Conservation (phyloP, 768 basidiomycete species). For the Boletus speciosus region DNA sequence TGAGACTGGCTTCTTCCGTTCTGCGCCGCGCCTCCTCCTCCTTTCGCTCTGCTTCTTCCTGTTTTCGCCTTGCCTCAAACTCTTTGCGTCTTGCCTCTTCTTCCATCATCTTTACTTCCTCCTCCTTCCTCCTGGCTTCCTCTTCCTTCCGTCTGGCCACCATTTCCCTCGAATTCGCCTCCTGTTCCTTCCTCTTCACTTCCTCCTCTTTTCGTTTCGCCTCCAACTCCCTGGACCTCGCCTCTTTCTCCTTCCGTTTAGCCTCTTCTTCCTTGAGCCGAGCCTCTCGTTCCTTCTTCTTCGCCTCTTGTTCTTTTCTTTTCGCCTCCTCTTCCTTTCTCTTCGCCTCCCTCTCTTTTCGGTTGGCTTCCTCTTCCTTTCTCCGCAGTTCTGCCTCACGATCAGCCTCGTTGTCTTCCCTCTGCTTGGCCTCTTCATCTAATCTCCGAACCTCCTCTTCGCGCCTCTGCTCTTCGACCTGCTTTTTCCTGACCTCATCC, state of each 20-base stretch:
- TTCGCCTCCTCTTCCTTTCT: conserved; percentile 27
- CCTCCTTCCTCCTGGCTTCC: conserved; percentile 22
- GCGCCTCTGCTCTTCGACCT: conserved; percentile 24
- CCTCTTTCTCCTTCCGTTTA: conserved; percentile 29
- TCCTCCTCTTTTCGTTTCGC: conserved; percentile 22
- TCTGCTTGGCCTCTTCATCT: conserved; percentile 28
- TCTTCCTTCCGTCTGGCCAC: conserved; percentile 31
- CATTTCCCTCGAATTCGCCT: conserved; percentile 27
- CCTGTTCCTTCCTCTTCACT: conserved; percentile 22
- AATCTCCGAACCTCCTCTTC: conserved; percentile 27
- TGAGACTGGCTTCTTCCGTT: conserved; percentile 25
- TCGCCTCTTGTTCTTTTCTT: conserved; percentile 26
- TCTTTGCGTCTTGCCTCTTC: conserved; percentile 28
- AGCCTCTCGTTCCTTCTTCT: conserved; percentile 19
- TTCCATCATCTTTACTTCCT: conserved; percentile 25
- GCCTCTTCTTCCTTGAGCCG: conserved; percentile 24
- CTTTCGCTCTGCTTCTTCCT: conserved; percentile 25
- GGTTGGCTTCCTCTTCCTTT: conserved; percentile 32
- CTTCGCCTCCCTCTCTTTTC: conserved; percentile 27
- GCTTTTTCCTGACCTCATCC: conserved; percentile 26
- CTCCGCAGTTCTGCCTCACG: conserved; percentile 29
- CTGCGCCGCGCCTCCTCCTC: conserved; percentile 30
- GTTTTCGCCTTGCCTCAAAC: conserved; percentile 31
- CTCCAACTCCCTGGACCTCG: conserved; percentile 17
- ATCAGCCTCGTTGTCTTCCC: conserved; percentile 22